Evolutionary conservation across 2,329 filamentous ascomycete genomes (phyloP), one percentile per base, ranked within the genome.

Genomic region (Botrytis byssoidea): DNA sequence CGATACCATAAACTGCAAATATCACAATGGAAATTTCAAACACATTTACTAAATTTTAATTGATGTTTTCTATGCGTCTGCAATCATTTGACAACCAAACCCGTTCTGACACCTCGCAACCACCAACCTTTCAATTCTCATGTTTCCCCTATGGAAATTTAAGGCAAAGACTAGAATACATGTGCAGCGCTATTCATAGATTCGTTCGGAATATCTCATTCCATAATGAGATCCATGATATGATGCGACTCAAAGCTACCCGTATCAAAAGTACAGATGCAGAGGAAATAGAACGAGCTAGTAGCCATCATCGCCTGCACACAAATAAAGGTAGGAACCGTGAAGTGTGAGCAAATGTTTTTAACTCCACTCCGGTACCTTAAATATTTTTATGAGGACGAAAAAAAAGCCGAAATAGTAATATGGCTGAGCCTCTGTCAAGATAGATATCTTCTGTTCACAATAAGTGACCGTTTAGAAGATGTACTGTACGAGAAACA

Each of bases 211-310:
- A 40, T 57, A 42, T 69, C 66, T 57, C 66, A 57, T 57, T 69
- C 37, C 48, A 59, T 69, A 32, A 69, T 69, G 48, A 69, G 66
- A 69, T 69, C 40, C 75, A 77, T 74, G 75, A 79, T 75, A 77
- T 77, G 77, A 77, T 78, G 79, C 76, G 74, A 79, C 76, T 77
- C 75, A 67, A 67, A 72, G 65, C 70, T 42, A 72, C 51, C 74
- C 69, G 74, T 77, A 77, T 78, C 78, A 79, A 79, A 75, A 78
- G 76, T 81, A 80, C 79, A 81, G 77, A 80, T 78, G 79, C 51
- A 76, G 79, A 78, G 73, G 76, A 80, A 78, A 72, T 72, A 46
- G 76, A 79, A 78, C 67, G 76, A 80, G 78, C 42, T 72, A 37
- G 51, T 72, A 79, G 80, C 80, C 70, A 80, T 81, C 79, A 79